A percentile compares a stretch with the other conserved stretches of the same genome.
These are phyloP conservation scores for Eucalyptus curtisii DNA, from an alignment of 345 rosid species.

Conservation along the genomic window DNA sequence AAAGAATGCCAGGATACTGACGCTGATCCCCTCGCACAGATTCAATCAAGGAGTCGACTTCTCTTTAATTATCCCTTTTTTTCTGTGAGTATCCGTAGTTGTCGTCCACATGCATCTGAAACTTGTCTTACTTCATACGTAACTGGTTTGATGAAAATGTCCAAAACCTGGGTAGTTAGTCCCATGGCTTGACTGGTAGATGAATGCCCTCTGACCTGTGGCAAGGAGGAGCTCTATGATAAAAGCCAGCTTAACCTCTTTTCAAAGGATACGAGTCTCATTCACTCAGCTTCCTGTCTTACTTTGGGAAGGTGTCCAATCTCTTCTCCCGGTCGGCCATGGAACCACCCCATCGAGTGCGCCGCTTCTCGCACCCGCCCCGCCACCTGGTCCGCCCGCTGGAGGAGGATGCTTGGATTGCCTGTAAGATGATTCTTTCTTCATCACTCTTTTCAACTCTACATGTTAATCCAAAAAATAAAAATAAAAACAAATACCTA, in stretches of 20 bases:
- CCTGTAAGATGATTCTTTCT: conserved; percentile 14
- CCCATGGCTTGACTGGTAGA: neutral
- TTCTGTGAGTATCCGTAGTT: neutral
- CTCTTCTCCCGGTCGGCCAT: neutral
- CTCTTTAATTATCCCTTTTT: neutral
- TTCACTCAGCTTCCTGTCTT: neutral
- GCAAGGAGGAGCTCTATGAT: neutral
- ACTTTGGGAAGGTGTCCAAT: neutral
- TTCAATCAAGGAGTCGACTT: neutral
- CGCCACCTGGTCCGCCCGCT: neutral
- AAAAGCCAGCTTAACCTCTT: neutral
- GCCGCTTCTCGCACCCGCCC: conserved; percentile 20
- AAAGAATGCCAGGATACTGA: neutral
- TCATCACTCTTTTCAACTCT: neutral
- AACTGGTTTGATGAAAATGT: neutral
- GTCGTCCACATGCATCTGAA: neutral
- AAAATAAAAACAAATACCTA: neutral
- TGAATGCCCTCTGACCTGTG: neutral
- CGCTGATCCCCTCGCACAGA: neutral
- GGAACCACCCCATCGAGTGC: conserved; percentile 24
- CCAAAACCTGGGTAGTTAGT: neutral
- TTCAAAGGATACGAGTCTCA: neutral
- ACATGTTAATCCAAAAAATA: neutral
- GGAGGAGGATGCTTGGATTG: conserved; percentile 20
- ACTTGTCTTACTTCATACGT: neutral